Evolutionary conservation across 805 yeast species (phyloP).

Genomic region (Cyberlindnera mrakii): DNA sequence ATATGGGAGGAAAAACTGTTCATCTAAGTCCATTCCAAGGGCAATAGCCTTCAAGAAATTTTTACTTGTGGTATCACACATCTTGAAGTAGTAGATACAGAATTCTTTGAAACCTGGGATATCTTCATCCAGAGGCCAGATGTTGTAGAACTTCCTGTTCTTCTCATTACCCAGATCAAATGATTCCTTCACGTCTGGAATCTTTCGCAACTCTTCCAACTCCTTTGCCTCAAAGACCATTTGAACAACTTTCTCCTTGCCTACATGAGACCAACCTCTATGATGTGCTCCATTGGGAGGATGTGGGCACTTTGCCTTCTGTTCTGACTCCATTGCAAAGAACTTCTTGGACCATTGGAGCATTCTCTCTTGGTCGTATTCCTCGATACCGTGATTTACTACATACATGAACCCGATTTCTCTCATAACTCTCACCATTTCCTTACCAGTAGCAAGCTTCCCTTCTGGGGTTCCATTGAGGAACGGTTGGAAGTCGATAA

Average conservation of each 20-base stretch:
- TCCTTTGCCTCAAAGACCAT: slow-evolving; percentile 21
- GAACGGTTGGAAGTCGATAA: slow-evolving; percentile 25
- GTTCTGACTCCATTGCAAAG: slow-evolving; percentile 8
- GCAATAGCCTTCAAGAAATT: slow-evolving; percentile 19
- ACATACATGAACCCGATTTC: slow-evolving; percentile 23
- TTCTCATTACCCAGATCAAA: slow-evolving; percentile 22
- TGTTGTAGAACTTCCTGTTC: slow-evolving; percentile 13
- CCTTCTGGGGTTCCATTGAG: slow-evolving; percentile 21
- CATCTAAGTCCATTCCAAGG: slow-evolving; percentile 18
- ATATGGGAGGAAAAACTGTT: slow-evolving; percentile 16
- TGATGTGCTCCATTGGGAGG: slow-evolving; percentile 23
- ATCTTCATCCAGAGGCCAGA: slow-evolving; percentile 23
- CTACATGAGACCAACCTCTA: slow-evolving; percentile 23
- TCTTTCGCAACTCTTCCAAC: slow-evolving; percentile 12
- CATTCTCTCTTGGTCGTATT: slow-evolving; percentile 11
- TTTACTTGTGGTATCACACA: slow-evolving; percentile 12
- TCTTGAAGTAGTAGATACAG: slow-evolving; percentile 16
- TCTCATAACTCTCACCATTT: slow-evolving; percentile 22
- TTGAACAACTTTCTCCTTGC: slow-evolving; percentile 25
- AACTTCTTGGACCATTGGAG: slow-evolving; percentile 20
- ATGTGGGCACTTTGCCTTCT: slow-evolving; percentile 22
- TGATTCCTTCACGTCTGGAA: slow-evolving; percentile 26
- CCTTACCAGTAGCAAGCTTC: slow-evolving; percentile 17
- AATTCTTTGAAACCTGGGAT: slow-evolving; percentile 22
- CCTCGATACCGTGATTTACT: slow-evolving; percentile 20